Evolutionary conservation across 306 rosid genomes (phyloP).

Genomic region (Glycine tomentella): DNA sequence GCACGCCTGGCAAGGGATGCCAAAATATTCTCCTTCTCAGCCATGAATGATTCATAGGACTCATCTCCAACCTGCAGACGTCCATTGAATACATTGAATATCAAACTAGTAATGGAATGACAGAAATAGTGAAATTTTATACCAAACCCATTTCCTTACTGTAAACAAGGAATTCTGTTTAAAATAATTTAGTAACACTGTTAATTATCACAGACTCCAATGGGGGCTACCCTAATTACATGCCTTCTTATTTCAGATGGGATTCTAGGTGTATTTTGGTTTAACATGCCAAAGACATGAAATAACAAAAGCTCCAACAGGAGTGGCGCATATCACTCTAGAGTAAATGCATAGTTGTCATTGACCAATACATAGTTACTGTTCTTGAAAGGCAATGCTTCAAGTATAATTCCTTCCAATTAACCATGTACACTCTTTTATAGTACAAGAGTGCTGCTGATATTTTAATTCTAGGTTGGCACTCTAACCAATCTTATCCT

Average conservation of each 20-base stretch:
- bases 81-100: conserved; percentile 35
- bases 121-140: neutral
- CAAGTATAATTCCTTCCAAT: neutral
- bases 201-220: neutral
- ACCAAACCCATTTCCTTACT: neutral
- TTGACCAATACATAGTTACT: neutral
- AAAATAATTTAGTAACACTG: neutral
- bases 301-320: neutral
- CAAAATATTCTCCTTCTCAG: conserved; percentile 82
- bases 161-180: neutral
- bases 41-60: conserved; percentile 70
- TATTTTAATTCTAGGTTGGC: neutral
- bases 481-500: conserved; percentile 7
- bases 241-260: neutral
- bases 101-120: conserved; percentile 14
- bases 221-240: neutral
- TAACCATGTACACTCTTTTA: neutral
- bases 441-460: neutral
- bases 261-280: neutral
- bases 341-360: neutral
- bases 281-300: neutral
- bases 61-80: conserved; percentile 86
- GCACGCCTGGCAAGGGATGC: conserved; percentile 91
- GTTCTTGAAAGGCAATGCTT: neutral
- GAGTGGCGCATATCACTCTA: neutral